Base-by-base conservation (phyloP, 1,284 basidiomycete genomes). In the Mycena citricolor region DNA sequence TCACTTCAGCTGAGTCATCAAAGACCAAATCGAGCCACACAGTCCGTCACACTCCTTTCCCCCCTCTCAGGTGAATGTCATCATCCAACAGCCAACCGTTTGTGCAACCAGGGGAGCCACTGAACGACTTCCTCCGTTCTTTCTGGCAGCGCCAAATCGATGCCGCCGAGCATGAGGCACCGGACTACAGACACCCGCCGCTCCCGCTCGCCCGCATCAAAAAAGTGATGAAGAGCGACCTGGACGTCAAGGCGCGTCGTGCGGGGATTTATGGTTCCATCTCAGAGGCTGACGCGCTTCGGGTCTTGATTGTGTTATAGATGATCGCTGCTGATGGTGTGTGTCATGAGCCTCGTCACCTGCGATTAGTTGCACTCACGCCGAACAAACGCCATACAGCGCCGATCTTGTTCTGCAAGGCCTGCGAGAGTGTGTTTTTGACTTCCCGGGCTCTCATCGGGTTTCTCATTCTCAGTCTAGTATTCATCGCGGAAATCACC, bases 191-290 rank as follows among this genome's bases (percentile, higher is more conserved):
- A 47, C 89, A 91, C 59, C 90, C 90, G 0, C 83, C 86, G 5
- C 70, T 93, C n/a, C 90, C 90, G 5, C 69, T 97, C 24, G 93
- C 93, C 12, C 74, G 93, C 60, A 95, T 97, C 58, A 97, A 97
- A 73, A 95, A 97, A 65, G 94, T 97, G 53, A 97, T 97, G 90
- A 97, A 97, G 76, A 93, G 86, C 63, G 93, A 97, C 71, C 92
- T 92, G 17, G 92, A 95, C 57, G 91, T 97, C 52, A 93, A 92
- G 75, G 91, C 92, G 61, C 60, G 79, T 31, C 39, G 19, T 16
- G 37, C 16, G 24, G 25, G 24, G 14, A 17, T 6, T 31, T 8
- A 6, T 6, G 24, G n/a, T n/a, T n/a, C n/a, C n/a, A n/a, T n/a
- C n/a, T n/a, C n/a, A 29, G 26, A n/a, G 19, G 32, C 11, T 8